Base-by-base conservation (phyloP, 352 stramenopile species). In the Pythium monospermum region DNA sequence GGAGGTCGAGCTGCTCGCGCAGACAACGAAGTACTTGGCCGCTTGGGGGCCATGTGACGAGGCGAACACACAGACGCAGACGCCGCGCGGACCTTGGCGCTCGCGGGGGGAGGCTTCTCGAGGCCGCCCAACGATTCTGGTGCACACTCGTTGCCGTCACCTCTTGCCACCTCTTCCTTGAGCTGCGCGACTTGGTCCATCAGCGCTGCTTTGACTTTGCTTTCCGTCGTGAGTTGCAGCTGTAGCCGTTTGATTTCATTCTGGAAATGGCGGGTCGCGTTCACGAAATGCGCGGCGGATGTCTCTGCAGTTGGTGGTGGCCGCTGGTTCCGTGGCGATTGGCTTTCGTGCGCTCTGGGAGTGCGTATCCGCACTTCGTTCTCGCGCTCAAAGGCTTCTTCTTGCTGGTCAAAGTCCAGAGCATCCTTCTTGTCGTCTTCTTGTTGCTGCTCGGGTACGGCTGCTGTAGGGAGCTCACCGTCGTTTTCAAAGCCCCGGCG, bases 201-300 rank as follows among this genome's bases (percentile, higher is more conserved):
- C 1, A 85, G 69, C 10, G 53, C 32, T 10, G 54, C 48, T 37
- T 86, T 88, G 13, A 68, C 42, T 16, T 65, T 71, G 8, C 52
- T 71, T 52, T 91, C 80, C 11, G 64, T 68, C 1, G 60, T 48
- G 12, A 91, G 57, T 48, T 91, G 76, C 47, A 76, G 63, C 48
- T 85, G 73, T 18, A 91, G 41, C 3, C 80, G 73, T 36, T 68
- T 68, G 46, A 91, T 85, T 51, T 88, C 75, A 25, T 77, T 83
- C 46, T 88, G 73, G 33, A 71, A 80, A 36, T 91, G 80, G 2
- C 69, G 69, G 28, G 53, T 57, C 2, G 71, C 67, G 30, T 73
- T 82, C 25, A 75, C 44, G 11, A 73, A 68, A 33, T 61, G 69
- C 15, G 45, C 30, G 45, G 49, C 53, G 18, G 27, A 38, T 37